Conservation (phyloP, 345 rosid species). For the Salix purpurea region DNA sequence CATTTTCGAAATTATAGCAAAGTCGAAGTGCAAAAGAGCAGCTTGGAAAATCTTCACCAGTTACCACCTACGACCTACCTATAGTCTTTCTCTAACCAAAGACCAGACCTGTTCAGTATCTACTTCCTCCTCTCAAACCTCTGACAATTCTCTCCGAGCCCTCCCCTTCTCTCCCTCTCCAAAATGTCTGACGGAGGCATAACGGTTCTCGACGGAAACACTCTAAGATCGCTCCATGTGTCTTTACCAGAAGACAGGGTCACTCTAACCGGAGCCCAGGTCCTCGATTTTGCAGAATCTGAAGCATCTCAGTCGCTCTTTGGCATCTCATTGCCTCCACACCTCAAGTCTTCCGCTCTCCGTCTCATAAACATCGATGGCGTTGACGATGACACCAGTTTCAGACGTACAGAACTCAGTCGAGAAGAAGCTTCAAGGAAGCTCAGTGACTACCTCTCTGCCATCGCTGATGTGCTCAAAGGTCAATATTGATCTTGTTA, state of each 20-base stretch:
- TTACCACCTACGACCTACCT: background rate
- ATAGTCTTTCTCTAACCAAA: background rate
- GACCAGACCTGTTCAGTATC: conserved; percentile 1
- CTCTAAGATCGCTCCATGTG: conserved; percentile 47
- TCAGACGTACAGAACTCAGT: conserved; percentile 33
- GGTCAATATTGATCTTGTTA: conserved; percentile 30
- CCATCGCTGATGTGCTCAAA: conserved; percentile 59
- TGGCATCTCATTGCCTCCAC: conserved; percentile 57
- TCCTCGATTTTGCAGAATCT: conserved; percentile 58
- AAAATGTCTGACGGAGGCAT: conserved; percentile 60
- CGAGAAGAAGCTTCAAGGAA: conserved; percentile 36
- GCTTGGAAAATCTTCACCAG: background rate
- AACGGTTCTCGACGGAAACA: conserved; percentile 61
- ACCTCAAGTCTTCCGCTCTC: conserved; percentile 50
- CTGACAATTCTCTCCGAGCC: background rate
- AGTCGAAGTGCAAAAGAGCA: conserved; percentile 3
- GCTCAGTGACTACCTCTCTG: conserved; percentile 41
- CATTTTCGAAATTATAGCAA: conserved; percentile 1
- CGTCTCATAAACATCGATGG: conserved; percentile 30
- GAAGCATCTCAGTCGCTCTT: conserved; percentile 46
- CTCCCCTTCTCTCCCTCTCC: background rate
- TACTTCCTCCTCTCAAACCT: background rate
- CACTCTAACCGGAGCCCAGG: conserved; percentile 48
- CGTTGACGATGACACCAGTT: conserved; percentile 30
- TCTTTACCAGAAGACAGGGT: conserved; percentile 34